phyloP scores from a whole-genome alignment of 768 basidiomycete genomes.

The Leccinellum luteum region DNA sequence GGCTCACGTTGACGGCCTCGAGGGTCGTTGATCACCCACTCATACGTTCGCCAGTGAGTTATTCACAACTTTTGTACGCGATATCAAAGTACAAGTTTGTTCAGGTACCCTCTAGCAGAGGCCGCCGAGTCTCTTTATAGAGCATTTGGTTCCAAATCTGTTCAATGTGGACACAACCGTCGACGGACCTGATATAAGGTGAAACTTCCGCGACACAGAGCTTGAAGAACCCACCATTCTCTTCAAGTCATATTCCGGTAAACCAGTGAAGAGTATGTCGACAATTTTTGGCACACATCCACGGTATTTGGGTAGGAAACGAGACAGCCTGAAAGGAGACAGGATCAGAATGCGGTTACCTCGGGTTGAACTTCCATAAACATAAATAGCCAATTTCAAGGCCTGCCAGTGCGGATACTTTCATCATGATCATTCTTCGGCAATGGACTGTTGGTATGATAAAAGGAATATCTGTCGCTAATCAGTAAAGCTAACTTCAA shows the following conservation, averaged over 20 bases:
- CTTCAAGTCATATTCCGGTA: slow-evolving; percentile 20
- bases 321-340: slow-evolving; percentile 7
- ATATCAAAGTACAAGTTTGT: too few relatives aligned
- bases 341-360: slow-evolving; percentile 13
- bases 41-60: too few relatives aligned
- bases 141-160: too few relatives aligned
- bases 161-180: too few relatives aligned
- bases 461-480: slow-evolving; percentile 20
- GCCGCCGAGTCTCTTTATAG: too few relatives aligned
- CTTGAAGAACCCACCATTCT: too few relatives aligned
- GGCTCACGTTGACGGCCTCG: too few relatives aligned
- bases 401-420: slow-evolving; percentile 27
- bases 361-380: slow-evolving; percentile 26
- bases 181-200: too few relatives aligned
- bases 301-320: neutral
- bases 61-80: too few relatives aligned
- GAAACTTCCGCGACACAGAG: too few relatives aligned
- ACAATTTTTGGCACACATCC: slow-evolving; percentile 19
- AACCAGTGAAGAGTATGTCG: slow-evolving; percentile 26
- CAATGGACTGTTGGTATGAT: slow-evolving; percentile 29
- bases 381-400: slow-evolving; percentile 19
- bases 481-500: neutral
- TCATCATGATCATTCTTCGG: too few relatives aligned
- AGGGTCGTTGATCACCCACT: neutral
- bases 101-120: too few relatives aligned